Base-by-base conservation (phyloP, 225 moss, liverwort and hornwort species). In the Pseudoscleropodium purum region DNA sequence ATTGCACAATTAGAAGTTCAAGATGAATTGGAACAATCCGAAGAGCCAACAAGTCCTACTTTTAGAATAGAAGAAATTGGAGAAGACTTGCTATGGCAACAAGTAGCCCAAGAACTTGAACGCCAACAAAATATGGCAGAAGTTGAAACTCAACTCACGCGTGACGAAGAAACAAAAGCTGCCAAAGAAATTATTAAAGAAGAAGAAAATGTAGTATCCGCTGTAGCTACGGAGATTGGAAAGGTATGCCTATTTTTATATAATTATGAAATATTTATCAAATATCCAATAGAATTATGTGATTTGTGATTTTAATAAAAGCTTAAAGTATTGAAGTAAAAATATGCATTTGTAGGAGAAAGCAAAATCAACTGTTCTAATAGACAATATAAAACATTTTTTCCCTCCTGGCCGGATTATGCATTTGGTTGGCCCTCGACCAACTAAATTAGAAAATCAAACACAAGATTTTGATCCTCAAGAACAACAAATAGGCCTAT, bases 31-130 rank as follows among this genome's bases (percentile, higher is more conserved):
- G 92, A 91, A 10, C 92, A 91, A 61, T 73, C 9, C 4, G 92
- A 94, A 39, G 86, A 83, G 64, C 86, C 93, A 75, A 87, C 84
- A 68, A 81, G 95, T 82, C 90, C 90, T 36, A 92, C 75, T 67
- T 91, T 89, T 41, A 61, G 91, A 69, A 90, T 89, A 54, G 97
- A 95, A 82, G 95, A 94, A 62, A 94, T 95, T 74, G 94, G 94
- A 85, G 97, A 98, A 51, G 94, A 97, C 21, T 91, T 93, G 37
- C 79, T 98, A 20, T 98, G 98, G 98, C 95, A 94, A 76, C 98
- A 95, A 90, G 90, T 98, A 75, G 97, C 97, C 72, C 92, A 97
- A 88, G 97, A 98, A 67, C 89, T 98, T 69, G 94, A 92, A 80
- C 95, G 95, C 21, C 95, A 98, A 87, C 94, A 92, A 84, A 85